phyloP scores from a whole-genome alignment of 495 filamentous ascomycete genomes.

The Tetracladium setigerum region DNA sequence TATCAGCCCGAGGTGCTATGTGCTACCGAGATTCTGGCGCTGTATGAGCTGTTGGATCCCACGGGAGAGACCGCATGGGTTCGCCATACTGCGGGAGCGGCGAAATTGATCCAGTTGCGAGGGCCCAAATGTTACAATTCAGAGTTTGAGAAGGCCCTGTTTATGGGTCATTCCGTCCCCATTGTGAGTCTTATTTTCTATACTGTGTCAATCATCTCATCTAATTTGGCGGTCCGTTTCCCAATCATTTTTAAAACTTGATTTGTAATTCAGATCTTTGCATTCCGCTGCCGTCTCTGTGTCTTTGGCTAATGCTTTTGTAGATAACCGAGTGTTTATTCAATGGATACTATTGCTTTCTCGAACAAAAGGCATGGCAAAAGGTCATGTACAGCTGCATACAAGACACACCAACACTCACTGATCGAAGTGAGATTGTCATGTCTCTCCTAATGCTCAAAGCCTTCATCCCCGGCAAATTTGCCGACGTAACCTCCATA shows the following conservation, averaged over 20 bases:
- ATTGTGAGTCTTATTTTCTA: constrained; percentile 17
- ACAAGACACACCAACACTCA: constrained; percentile 6
- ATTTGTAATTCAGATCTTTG: too few species aligned
- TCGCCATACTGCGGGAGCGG: constrained; percentile 25
- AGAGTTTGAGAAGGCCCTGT: constrained; percentile 30
- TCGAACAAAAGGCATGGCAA: constrained; percentile 25
- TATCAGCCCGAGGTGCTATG: constrained; percentile 26
- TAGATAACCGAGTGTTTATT: constrained; percentile 27
- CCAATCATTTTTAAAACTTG: too few species aligned
- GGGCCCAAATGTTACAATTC: constrained; percentile 25
- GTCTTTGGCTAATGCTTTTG: not conserved
- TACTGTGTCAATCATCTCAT: not conserved
- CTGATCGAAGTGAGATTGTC: constrained; percentile 20
- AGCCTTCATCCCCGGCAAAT: constrained; percentile 8
- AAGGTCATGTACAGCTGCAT: constrained; percentile 18
- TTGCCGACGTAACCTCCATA: constrained; percentile 10
- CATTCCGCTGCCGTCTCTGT: too few species aligned
- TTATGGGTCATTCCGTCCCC: constrained; percentile 26
- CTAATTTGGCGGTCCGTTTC: too few species aligned
- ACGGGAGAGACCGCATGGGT: constrained; percentile 22
- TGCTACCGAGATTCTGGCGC: constrained; percentile 26
- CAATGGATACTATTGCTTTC: constrained; percentile 22
- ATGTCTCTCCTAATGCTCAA: constrained; percentile 18
- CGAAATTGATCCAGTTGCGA: constrained; percentile 26
- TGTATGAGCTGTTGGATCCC: constrained; percentile 26